Percentiles rank a stretch among this genome's conserved stretches.
Conservation (phyloP, 208 protist species). For the Leishmania tropica region DNA sequence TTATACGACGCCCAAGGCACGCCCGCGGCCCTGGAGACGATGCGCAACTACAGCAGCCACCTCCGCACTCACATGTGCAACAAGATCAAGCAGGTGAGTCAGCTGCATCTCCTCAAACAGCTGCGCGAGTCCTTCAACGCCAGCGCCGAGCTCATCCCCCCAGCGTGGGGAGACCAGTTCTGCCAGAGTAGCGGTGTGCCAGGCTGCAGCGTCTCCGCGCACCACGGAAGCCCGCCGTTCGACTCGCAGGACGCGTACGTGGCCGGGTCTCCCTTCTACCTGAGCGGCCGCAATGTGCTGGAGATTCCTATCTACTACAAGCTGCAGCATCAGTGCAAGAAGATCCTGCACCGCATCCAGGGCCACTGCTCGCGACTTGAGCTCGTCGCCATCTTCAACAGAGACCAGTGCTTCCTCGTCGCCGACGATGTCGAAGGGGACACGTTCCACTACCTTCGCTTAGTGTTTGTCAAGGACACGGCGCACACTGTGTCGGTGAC, state of each 20-base stretch:
- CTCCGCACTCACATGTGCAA: slow-evolving; percentile 57
- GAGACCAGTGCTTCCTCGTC: slow-evolving; percentile 87
- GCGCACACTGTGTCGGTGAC: slow-evolving; percentile 46
- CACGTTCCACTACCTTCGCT: slow-evolving; percentile 87
- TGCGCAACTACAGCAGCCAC: slow-evolving; percentile 29
- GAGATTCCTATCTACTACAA: slow-evolving; percentile 91
- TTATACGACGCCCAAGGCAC: slow-evolving; percentile 42
- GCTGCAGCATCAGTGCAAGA: slow-evolving; percentile 88
- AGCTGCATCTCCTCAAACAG: slow-evolving; percentile 85
- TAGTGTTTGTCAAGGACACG: slow-evolving; percentile 87
- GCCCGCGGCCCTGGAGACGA: slow-evolving; percentile 12
- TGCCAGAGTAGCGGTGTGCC: slow-evolving; percentile 11
- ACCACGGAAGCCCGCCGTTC: not conserved
- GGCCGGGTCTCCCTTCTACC: slow-evolving; percentile 48
- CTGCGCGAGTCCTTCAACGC: slow-evolving; percentile 84
- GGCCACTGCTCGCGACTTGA: slow-evolving; percentile 77
- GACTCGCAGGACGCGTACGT: slow-evolving; percentile 2
- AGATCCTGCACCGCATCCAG: slow-evolving; percentile 71
- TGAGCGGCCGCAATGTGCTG: slow-evolving; percentile 63
- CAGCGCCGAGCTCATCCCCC: slow-evolving; percentile 76
- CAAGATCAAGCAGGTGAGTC: slow-evolving; percentile 79
- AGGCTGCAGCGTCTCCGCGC: not conserved
- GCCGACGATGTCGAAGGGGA: slow-evolving; percentile 79
- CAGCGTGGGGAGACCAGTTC: slow-evolving; percentile 87
- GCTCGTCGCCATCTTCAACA: slow-evolving; percentile 85